phyloP scores from a whole-genome alignment of 75 land plant species.

The Pinus tabuliformis region DNA sequence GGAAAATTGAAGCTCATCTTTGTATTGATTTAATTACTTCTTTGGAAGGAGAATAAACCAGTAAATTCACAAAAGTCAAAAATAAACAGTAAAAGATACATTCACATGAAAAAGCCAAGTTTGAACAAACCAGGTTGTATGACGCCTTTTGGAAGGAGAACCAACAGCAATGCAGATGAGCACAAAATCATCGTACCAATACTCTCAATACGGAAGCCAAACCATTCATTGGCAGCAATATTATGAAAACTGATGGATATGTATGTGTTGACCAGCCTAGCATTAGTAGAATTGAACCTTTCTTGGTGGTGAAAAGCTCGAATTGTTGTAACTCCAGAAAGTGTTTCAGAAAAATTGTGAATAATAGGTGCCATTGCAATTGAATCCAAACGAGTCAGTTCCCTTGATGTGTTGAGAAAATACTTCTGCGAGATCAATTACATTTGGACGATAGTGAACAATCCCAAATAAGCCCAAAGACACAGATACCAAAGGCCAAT shows the following conservation, averaged over 20 bases:
- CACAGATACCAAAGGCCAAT: neutral
- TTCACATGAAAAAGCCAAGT: neutral
- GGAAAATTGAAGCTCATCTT: neutral
- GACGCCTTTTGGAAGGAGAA: constrained; percentile 47
- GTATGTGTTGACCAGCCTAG: constrained; percentile 59
- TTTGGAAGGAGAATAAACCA: neutral
- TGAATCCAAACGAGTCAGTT: constrained; percentile 30
- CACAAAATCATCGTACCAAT: constrained; percentile 50
- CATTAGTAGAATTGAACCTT: constrained; percentile 38
- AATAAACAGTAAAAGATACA: neutral
- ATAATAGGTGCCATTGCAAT: constrained; percentile 30
- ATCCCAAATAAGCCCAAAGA: neutral
- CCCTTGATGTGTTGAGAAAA: constrained; percentile 27
- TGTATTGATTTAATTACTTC: neutral
- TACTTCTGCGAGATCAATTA: constrained; percentile 15
- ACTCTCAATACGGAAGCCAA: constrained; percentile 63
- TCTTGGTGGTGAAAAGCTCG: constrained; percentile 75
- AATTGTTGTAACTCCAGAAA: constrained; percentile 75
- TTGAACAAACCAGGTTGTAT: constrained; percentile 24
- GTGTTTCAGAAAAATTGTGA: constrained; percentile 63
- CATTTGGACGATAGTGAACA: neutral
- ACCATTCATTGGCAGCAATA: constrained; percentile 74
- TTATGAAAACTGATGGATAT: constrained; percentile 60
- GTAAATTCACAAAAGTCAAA: neutral
- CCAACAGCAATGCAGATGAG: constrained; percentile 53